Base-by-base conservation (phyloP, 768 basidiomycete species). In the Leccinum imitatum region DNA sequence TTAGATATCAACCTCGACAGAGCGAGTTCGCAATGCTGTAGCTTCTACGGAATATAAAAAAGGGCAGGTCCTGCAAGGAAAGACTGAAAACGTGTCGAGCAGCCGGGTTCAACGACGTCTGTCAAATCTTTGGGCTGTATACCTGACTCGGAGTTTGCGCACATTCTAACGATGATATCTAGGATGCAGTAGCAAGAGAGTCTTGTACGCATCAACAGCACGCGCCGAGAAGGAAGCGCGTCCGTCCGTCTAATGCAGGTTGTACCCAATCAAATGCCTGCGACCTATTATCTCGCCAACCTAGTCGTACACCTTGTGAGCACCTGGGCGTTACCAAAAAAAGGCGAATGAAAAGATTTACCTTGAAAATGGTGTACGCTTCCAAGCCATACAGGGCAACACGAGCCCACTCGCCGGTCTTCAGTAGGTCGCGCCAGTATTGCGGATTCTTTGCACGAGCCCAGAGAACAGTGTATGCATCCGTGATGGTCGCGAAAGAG, bases 301-400 rank as follows among this genome's bases (percentile, higher is more conserved):
- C 87, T 92, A 57, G 48, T 56, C 17, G 14, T 17, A 17, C 44
- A 37, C 10, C 19, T 30, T 35, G 50, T 63, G 25, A 61, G 17
- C 31, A 63, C 27, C 11, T 41, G n/a, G 50, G 13, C 13, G 46
- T 17, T 47, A 27, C 37, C 48, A 47, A 15, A 41, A 41, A 41
- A 25, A 23, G 50, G 46, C 17, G n/a, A 13, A 27, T 14, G 15
- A 35, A 17, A 11, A 11, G 6, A 25, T 84, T 35, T 62, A 89
- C 90, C 80, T 91, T 91, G 82, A 90, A 96, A 67, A 96, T 89
- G 15, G 89, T 87, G 71, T 95, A 96, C 33, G 91, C 93, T 76
- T 96, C 92, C 23, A 93, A 69, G 9, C 84, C 91, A 70, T 93
- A 92, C 17, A 93, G 72, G 10, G 85, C 85, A 25, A 93, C 79